Evolutionary conservation across 306 rosid species (phyloP).

Genomic region (Medicago ruthenica): DNA sequence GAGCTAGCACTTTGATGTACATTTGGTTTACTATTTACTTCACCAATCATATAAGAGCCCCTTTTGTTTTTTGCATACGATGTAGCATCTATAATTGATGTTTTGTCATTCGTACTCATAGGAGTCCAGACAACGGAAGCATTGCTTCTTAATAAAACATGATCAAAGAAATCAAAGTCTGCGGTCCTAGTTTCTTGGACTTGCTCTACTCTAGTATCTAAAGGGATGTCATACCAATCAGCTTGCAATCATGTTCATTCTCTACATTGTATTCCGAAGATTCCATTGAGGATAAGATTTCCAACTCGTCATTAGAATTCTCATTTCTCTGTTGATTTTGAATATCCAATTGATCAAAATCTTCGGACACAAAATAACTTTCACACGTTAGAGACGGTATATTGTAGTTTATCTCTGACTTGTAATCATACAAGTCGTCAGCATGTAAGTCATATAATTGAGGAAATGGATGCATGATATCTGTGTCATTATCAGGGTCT

Average conservation of each 20-base stretch:
- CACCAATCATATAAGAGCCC: conserved; percentile 32
- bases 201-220: conserved; percentile 36
- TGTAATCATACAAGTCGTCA: conserved; percentile 27
- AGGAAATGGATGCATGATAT: conserved; percentile 24
- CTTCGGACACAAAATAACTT: conserved; percentile 25
- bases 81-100: conserved; percentile 28
- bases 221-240: conserved; percentile 32
- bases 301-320: conserved; percentile 40
- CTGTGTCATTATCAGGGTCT: conserved; percentile 39
- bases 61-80: background rate
- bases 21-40: conserved; percentile 30
- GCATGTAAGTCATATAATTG: conserved; percentile 35
- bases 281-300: conserved; percentile 32
- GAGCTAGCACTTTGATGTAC: conserved; percentile 52
- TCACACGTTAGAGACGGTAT: conserved; percentile 32
- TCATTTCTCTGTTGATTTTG: conserved; percentile 36
- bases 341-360: conserved; percentile 41
- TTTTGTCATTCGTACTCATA: conserved; percentile 43
- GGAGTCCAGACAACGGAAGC: conserved; percentile 27
- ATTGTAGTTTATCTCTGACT: conserved; percentile 32
- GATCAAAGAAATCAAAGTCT: conserved; percentile 35
- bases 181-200: conserved; percentile 37
- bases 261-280: conserved; percentile 42
- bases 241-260: conserved; percentile 26
- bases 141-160: conserved; percentile 2